Conservation (phyloP, 1,139 yeast genomes). For the Pichia sp. region DNA sequence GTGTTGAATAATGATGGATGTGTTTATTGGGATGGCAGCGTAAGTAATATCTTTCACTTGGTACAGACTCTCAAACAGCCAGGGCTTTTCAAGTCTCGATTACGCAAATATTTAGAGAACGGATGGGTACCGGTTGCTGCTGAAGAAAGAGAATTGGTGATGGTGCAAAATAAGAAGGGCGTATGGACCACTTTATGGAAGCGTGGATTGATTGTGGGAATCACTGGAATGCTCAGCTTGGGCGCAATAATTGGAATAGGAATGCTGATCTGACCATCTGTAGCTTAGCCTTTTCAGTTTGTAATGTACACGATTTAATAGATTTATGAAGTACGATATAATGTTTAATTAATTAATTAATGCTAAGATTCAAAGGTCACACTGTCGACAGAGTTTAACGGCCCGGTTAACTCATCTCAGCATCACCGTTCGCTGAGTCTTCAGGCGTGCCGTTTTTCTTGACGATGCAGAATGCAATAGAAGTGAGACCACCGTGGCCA, state of each 20-base stretch:
- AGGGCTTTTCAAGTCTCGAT: background rate
- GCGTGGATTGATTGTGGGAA: too few species aligned
- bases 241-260: too few species aligned
- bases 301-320: too few species aligned
- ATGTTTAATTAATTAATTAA: too few species aligned
- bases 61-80: slow-evolving; percentile 2
- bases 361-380: too few species aligned
- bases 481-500: slow-evolving; percentile 69
- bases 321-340: too few species aligned
- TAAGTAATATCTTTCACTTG: slow-evolving; percentile 4
- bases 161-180: too few species aligned
- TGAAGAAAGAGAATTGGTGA: slow-evolving; percentile 4
- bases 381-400: too few species aligned
- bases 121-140: slow-evolving; percentile 10
- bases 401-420: slow-evolving; percentile 10
- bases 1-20: background rate
- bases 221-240: too few species aligned
- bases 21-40: slow-evolving; percentile 6
- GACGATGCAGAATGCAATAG: slow-evolving; percentile 41
- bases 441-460: slow-evolving; percentile 27
- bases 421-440: slow-evolving; percentile 9
- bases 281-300: too few species aligned
- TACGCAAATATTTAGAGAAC: slow-evolving; percentile 1
- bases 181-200: too few species aligned
- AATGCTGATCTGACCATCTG: too few species aligned